phyloP scores from a whole-genome alignment of 495 filamentous ascomycete species.

The Neurospora sublineolata region DNA sequence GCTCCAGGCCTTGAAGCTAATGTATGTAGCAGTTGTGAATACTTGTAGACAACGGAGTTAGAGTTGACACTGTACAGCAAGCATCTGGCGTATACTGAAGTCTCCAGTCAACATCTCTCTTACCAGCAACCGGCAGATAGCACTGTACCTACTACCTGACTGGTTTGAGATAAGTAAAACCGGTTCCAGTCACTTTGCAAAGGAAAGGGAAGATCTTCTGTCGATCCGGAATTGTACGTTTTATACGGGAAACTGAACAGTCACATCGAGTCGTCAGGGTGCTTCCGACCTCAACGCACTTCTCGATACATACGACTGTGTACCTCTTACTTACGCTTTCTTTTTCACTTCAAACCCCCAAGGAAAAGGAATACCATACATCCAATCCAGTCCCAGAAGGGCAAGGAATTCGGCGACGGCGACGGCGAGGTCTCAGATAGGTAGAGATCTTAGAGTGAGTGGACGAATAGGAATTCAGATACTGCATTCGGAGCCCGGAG shows the following conservation, averaged over 20 bases:
- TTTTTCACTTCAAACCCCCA: not conserved
- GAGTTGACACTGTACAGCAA: not conserved
- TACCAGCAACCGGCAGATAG: not conserved
- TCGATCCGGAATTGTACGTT: not conserved
- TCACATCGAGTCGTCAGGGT: not conserved
- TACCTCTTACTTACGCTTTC: not conserved
- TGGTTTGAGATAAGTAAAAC: not conserved
- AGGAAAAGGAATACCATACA: not conserved
- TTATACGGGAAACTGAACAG: not conserved
- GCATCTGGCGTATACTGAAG: not conserved
- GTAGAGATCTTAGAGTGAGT: not conserved
- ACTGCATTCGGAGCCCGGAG: no score
- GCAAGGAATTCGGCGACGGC: not conserved
- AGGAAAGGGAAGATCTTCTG: not conserved
- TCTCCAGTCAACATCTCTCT: not conserved
- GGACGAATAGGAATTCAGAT: not conserved
- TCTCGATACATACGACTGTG: no score
- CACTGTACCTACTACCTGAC: not conserved
- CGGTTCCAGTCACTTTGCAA: not conserved
- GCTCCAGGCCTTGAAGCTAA: no score
- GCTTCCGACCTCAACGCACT: not conserved
- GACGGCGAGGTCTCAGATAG: not conserved
- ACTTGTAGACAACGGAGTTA: no score
- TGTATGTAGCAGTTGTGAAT: no score
- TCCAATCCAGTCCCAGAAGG: not conserved